Evolutionary conservation across 176 grass and related monocot genomes (phyloP).

Genomic region (Tillandsia fasciculata): DNA sequence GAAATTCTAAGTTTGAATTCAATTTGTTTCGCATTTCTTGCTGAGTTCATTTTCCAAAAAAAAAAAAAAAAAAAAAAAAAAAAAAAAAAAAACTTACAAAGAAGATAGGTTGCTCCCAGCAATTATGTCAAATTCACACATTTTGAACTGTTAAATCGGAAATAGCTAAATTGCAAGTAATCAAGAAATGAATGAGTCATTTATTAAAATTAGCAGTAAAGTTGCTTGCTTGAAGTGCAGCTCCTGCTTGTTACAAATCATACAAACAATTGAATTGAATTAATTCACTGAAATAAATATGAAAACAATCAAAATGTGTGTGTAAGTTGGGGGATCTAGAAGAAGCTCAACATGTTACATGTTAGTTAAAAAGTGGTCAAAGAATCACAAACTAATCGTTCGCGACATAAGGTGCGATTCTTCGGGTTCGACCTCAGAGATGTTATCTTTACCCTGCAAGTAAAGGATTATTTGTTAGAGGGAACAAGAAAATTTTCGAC

Average conservation of each 20-base stretch:
- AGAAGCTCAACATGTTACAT: conserved; percentile 28
- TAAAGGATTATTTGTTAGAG: not conserved
- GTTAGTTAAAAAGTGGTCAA: conserved; percentile 37
- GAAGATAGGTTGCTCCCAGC: too few relatives aligned
- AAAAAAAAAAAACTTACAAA: too few relatives aligned
- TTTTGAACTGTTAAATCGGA: not conserved
- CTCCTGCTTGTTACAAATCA: conserved; percentile 22
- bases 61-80: too few relatives aligned
- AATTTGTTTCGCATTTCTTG: too few relatives aligned
- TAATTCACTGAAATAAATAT: not conserved
- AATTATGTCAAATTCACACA: not conserved
- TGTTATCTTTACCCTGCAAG: conserved; percentile 40
- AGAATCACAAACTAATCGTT: conserved; percentile 60
- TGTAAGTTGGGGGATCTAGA: not conserved
- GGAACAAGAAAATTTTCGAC: not conserved
- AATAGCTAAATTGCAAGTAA: not conserved
- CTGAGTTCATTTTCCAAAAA: too few relatives aligned
- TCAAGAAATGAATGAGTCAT: not conserved
- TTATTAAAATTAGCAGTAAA: conserved; percentile 13
- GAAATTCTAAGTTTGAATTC: too few relatives aligned
- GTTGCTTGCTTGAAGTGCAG: conserved; percentile 38
- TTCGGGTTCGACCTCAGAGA: conserved; percentile 47
- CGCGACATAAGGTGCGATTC: conserved; percentile 64
- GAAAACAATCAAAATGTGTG: not conserved
- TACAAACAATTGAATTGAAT: too few relatives aligned